A percentile compares a stretch with the other conserved stretches of the same genome.
These are phyloP conservation scores for Penicillium tannophilum DNA, from an alignment of 495 filamentous ascomycete genomes.

Conservation along the genomic window DNA sequence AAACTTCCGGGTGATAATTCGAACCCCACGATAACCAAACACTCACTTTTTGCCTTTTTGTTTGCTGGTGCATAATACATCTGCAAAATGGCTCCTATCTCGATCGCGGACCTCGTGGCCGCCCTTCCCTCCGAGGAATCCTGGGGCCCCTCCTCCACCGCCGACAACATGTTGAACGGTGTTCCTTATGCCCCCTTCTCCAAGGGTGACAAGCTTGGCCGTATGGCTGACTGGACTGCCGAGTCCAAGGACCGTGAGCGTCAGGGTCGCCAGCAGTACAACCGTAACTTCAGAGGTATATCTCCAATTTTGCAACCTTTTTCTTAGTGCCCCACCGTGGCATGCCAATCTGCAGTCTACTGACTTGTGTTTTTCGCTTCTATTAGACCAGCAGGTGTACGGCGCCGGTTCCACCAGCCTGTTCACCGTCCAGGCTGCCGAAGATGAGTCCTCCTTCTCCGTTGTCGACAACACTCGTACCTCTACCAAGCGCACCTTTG, in stretches of 20 bases:
- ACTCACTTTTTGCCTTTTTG: constrained; percentile 20
- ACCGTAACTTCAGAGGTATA: constrained; percentile 87
- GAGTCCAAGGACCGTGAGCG: constrained; percentile 87
- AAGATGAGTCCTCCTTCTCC: constrained; percentile 97
- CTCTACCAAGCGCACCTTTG: constrained; percentile 80
- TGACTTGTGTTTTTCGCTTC: constrained; percentile 17
- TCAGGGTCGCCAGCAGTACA: constrained; percentile 82
- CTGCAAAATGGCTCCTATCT: constrained; percentile 54
- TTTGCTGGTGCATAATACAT: constrained; percentile 23
- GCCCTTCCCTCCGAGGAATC: constrained; percentile 64
- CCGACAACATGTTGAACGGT: constrained; percentile 84
- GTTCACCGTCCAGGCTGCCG: constrained; percentile 86
- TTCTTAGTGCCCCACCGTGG: constrained; percentile 12
- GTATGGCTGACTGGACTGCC: constrained; percentile 98
- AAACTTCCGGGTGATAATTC: constrained; percentile 41
- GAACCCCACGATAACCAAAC: constrained; percentile 28
- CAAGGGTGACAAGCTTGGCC: constrained; percentile 96
- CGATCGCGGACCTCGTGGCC: constrained; percentile 61
- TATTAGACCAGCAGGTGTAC: constrained; percentile 90
- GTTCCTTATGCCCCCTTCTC: constrained; percentile 97
- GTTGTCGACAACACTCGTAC: constrained; percentile 93
- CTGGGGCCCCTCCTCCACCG: constrained; percentile 84
- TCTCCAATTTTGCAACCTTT: constrained; percentile 10
- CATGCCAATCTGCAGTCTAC: constrained; percentile 1
- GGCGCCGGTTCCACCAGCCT: constrained; percentile 84